Conservation (phyloP, 1,139 yeast genomes). For the Taphrina communis region DNA sequence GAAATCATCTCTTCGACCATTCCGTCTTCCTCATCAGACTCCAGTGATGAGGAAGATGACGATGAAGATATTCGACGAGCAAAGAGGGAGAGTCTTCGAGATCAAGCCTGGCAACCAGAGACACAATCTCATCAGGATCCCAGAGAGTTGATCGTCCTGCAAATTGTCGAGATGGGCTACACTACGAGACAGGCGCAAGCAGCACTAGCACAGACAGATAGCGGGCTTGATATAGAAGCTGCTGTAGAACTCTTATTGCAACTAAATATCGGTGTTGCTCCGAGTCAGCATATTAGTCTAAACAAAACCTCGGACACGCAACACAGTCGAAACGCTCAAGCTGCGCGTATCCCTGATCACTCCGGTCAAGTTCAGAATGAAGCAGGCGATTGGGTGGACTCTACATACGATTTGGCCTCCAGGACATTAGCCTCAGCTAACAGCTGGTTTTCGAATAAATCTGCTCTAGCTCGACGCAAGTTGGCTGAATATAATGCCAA, state of each 20-base stretch:
- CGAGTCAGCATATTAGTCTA: neutral
- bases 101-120: neutral
- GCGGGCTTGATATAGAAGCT: slow-evolving; percentile 66
- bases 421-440: slow-evolving; percentile 34
- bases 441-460: slow-evolving; percentile 31
- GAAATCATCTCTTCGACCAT: neutral
- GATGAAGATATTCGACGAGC: slow-evolving; percentile 40
- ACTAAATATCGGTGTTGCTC: slow-evolving; percentile 2
- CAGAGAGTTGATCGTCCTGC: slow-evolving; percentile 60
- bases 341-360: neutral
- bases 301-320: neutral
- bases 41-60: neutral
- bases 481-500: slow-evolving; percentile 34
- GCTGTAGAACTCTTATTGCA: slow-evolving; percentile 62
- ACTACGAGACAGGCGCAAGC: slow-evolving; percentile 63
- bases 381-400: slow-evolving; percentile 36
- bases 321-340: neutral
- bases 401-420: slow-evolving; percentile 34
- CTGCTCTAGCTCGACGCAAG: slow-evolving; percentile 38
- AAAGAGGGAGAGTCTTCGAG: slow-evolving; percentile 20
- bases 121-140: neutral
- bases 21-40: neutral
- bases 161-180: slow-evolving; percentile 80
- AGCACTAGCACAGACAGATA: slow-evolving; percentile 62
- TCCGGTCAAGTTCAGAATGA: slow-evolving; percentile 28